Percentiles rank a stretch among this genome's conserved stretches.
phyloP scores from a whole-genome alignment of 169 alveolate species.

The Babesia sp. region DNA sequence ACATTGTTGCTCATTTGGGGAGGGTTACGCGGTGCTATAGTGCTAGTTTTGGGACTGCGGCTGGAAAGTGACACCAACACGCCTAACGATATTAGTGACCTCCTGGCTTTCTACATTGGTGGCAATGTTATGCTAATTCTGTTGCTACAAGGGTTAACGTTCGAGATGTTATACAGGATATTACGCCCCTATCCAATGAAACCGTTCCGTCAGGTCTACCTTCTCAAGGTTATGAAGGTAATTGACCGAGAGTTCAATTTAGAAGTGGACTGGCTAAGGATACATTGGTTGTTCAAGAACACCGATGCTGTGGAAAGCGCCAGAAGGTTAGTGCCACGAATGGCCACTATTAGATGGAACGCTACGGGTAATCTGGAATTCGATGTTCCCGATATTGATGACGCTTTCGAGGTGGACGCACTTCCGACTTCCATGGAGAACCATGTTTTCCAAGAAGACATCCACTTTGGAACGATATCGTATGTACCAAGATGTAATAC shows the following conservation, averaged over 20 bases:
- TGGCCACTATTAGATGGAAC: constrained; percentile 75
- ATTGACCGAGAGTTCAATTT: constrained; percentile 76
- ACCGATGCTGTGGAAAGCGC: constrained; percentile 78
- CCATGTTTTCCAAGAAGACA: not conserved
- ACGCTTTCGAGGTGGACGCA: constrained; percentile 7
- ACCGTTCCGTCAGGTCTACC: constrained; percentile 83
- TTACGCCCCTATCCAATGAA: constrained; percentile 86
- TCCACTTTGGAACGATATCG: not conserved
- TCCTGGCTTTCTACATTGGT: constrained; percentile 85
- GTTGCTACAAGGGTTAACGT: constrained; percentile 86
- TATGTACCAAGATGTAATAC: not conserved
- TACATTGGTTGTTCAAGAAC: constrained; percentile 83
- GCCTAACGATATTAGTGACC: constrained; percentile 73
- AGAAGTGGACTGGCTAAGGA: constrained; percentile 69
- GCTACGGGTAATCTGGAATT: constrained; percentile 72
- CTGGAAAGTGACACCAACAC: constrained; percentile 84
- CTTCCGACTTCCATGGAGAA: not conserved
- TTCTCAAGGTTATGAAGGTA: constrained; percentile 83
- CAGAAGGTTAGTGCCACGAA: constrained; percentile 72
- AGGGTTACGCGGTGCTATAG: constrained; percentile 91
- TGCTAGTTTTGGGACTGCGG: constrained; percentile 86
- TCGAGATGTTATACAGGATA: constrained; percentile 78
- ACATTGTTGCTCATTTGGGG: constrained; percentile 86
- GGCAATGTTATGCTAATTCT: constrained; percentile 88
- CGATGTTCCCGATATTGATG: constrained; percentile 49